Percentiles rank a stretch among this genome's conserved stretches.
These are phyloP conservation scores for Gossypium ekmanianum DNA, from an alignment of 345 rosid genomes.

Conservation along the genomic window DNA sequence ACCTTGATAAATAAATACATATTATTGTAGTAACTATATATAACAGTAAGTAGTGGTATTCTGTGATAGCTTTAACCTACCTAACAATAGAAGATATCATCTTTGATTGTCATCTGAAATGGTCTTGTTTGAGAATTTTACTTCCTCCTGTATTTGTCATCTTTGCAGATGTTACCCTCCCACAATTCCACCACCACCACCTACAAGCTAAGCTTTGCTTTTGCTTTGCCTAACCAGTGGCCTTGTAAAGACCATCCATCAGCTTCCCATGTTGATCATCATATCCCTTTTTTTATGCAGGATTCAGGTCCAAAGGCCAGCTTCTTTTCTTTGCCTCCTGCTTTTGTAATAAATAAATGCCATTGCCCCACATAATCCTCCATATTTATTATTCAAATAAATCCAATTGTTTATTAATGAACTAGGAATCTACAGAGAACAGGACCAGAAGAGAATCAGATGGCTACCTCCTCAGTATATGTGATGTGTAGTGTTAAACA, in stretches of 20 bases:
- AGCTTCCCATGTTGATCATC: not conserved
- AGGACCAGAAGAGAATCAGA: not conserved
- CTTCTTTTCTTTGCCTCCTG: conserved; percentile 10
- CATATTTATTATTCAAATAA: not conserved
- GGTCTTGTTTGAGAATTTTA: not conserved
- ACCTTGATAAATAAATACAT: not conserved
- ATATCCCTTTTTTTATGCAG: not conserved
- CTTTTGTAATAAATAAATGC: not conserved
- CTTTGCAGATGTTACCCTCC: not conserved
- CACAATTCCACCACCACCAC: not conserved
- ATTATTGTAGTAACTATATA: not conserved
- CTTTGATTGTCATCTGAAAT: not conserved
- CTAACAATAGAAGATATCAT: not conserved
- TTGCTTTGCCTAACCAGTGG: not conserved
- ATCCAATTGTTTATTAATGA: not conserved
- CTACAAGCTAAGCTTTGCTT: not conserved
- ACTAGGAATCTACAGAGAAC: not conserved
- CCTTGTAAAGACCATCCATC: not conserved
- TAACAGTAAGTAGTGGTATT: not conserved
- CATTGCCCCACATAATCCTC: not conserved
- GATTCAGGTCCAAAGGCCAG: not conserved
- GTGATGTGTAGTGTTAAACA: not conserved
- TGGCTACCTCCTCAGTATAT: conserved; percentile 22
- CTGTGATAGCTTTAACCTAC: not conserved
- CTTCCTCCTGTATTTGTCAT: not conserved